Conservation (phyloP, 2,329 filamentous ascomycete species). For the Talaromyces sp. region DNA sequence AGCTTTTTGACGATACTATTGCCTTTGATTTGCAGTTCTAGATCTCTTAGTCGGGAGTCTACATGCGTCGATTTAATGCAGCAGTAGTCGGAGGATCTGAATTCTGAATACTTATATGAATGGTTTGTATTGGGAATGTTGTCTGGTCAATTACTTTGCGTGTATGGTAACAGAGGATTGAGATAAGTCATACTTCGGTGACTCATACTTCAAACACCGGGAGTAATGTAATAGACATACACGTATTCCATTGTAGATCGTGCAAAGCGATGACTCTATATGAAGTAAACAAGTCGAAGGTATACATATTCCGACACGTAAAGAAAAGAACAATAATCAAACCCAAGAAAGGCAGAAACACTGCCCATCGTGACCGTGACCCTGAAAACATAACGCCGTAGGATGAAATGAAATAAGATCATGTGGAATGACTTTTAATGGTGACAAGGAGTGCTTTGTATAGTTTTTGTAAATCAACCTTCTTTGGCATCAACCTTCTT, state of each 20-base stretch:
- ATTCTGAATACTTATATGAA: too few relatives aligned
- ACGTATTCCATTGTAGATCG: not conserved
- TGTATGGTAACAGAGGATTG: not conserved
- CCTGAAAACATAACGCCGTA: conserved; percentile 16
- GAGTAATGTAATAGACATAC: not conserved
- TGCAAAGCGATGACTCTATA: not conserved
- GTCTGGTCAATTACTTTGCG: not conserved
- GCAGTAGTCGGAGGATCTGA: not conserved
- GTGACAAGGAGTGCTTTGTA: not conserved
- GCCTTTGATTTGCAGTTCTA: conserved; percentile 43
- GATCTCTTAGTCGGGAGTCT: not conserved
- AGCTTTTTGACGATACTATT: conserved; percentile 42
- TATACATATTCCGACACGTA: conserved; percentile 2
- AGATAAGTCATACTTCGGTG: not conserved
- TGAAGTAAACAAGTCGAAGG: conserved; percentile 1
- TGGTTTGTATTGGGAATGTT: not conserved
- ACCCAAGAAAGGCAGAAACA: conserved; percentile 13
- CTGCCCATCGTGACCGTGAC: conserved; percentile 10
- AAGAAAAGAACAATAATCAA: conserved; percentile 19
- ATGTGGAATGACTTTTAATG: conserved; percentile 10
- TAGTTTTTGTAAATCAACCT: conserved; percentile 21
- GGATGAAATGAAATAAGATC: conserved; percentile 13
- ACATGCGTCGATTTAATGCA: not conserved
- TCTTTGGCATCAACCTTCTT: conserved; percentile 51
- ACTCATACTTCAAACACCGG: not conserved